Evolutionary conservation across 148 eudicot species (phyloP), one percentile per base, ranked within the genome.

Genomic region (Vaccinium corymbosum): DNA sequence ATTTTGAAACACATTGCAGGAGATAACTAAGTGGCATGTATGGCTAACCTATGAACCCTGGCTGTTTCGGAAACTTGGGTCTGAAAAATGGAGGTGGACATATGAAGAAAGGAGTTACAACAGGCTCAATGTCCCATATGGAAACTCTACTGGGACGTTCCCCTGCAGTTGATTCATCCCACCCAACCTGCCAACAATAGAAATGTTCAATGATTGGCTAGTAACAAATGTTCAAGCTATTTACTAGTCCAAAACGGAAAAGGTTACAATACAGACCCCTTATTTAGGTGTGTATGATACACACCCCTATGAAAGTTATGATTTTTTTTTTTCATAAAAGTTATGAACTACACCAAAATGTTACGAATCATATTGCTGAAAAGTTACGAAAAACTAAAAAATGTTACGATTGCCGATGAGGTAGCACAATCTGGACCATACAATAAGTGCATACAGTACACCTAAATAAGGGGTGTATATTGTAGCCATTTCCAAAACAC

Each of bases 121-220:
- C 98, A 52, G 98, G 99, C 87, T 96, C 99, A 76, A 94, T 89
- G 46, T 96, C 99, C 99, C 99, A 96, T 46, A 94, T 90, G 70
- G 98, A 96, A 85, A 96, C 99, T 83, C 99, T 94, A 84, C 89
- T 88, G 29, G 99, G 99, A 83, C 97, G 98, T 57, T 93, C 99
- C 76, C 98, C 99, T 57, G 98, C 95, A 74, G 98, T 92, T 78
- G 99, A 96, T 88, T 96, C 99, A 89, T 96, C 99, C 99, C 99
- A 96, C 73, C 99, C 99, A 86, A 96, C 99, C 98, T 97, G 85
- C 61, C 84, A 88, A 87, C 16, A 83, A 62, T 64, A 77, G n/a
- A 66, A 4, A 81, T 57, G 56, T 74, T 35, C 29, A 70, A 57
- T 29, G 46, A 5, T 81, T 42, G 70, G 56, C 56, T 1, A 38